A percentile compares a stretch with the other conserved stretches of the same genome.
Conservation (phyloP, 176 grass and related monocot species). For the Oryza longistaminata region DNA sequence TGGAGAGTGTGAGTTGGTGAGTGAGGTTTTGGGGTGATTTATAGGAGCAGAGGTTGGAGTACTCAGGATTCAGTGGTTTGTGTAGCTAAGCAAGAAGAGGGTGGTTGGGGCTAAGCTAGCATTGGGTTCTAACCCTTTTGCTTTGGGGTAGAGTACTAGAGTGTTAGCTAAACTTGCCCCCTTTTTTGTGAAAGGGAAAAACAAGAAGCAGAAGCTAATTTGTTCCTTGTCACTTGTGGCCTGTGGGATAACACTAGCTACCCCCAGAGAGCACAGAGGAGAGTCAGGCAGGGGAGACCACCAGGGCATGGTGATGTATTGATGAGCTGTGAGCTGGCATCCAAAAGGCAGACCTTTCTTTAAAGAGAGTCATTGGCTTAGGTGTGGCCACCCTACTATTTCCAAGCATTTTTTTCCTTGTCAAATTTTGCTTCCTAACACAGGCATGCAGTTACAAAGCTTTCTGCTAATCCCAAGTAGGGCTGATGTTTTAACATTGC, state of each 20-base stretch:
- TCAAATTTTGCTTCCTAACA: too few relatives aligned
- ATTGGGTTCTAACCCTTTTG: background rate
- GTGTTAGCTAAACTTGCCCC: background rate
- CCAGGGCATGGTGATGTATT: conserved; percentile 14
- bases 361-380: background rate
- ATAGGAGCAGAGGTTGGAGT: conserved; percentile 17
- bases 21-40: conserved; percentile 38
- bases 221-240: background rate
- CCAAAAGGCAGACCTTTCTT: conserved; percentile 12
- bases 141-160: background rate
- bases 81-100: background rate
- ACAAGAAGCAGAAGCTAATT: background rate
- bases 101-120: conserved; percentile 18
- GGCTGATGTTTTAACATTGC: too few relatives aligned
- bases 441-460: too few relatives aligned
- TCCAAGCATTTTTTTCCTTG: too few relatives aligned
- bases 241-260: background rate
- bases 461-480: too few relatives aligned
- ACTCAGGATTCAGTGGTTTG: background rate
- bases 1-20: background rate
- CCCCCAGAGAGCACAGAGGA: background rate
- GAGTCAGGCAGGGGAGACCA: background rate
- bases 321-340: conserved; percentile 50
- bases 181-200: background rate
- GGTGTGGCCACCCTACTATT: background rate